These are phyloP conservation scores for Pleurotus cornucopiae DNA, from an alignment of 768 basidiomycete genomes.

Conservation along the genomic window DNA sequence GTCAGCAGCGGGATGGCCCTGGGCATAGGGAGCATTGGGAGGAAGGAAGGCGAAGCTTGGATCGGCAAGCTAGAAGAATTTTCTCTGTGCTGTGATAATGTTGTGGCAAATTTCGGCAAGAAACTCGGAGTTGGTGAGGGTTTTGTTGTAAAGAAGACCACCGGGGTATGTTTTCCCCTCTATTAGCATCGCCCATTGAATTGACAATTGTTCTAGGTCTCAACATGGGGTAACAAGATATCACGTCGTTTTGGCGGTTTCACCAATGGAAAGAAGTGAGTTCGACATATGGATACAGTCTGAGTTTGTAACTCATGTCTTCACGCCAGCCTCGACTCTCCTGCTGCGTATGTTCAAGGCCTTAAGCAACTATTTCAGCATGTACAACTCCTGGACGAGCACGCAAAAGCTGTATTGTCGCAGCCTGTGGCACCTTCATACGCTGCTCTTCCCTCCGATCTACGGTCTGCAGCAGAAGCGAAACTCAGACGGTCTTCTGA, in stretches of 20 bases:
- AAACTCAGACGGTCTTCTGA: constrained; percentile 82
- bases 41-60: constrained; percentile 80
- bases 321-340: constrained; percentile 73
- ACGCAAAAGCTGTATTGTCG: constrained; percentile 67
- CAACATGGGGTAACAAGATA: constrained; percentile 71
- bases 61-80: constrained; percentile 76
- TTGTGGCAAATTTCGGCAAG: constrained; percentile 79
- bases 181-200: not conserved
- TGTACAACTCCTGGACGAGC: constrained; percentile 82
- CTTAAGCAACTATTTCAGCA: constrained; percentile 69
- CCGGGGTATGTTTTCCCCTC: constrained; percentile 9
- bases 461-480: constrained; percentile 61
- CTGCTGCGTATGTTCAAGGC: constrained; percentile 76
- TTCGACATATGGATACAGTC: constrained; percentile 7
- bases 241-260: constrained; percentile 77
- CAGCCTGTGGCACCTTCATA: constrained; percentile 72
- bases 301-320: constrained; percentile 13
- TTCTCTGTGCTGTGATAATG: constrained; percentile 70
- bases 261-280: constrained; percentile 87
- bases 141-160: constrained; percentile 72
- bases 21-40: constrained; percentile 72
- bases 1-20: constrained; percentile 70
- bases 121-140: constrained; percentile 89
- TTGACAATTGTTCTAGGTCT: constrained; percentile 7
- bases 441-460: constrained; percentile 59